These are phyloP conservation scores for Lepraria neglecta DNA, from an alignment of 495 filamentous ascomycete species.

Conservation along the genomic window DNA sequence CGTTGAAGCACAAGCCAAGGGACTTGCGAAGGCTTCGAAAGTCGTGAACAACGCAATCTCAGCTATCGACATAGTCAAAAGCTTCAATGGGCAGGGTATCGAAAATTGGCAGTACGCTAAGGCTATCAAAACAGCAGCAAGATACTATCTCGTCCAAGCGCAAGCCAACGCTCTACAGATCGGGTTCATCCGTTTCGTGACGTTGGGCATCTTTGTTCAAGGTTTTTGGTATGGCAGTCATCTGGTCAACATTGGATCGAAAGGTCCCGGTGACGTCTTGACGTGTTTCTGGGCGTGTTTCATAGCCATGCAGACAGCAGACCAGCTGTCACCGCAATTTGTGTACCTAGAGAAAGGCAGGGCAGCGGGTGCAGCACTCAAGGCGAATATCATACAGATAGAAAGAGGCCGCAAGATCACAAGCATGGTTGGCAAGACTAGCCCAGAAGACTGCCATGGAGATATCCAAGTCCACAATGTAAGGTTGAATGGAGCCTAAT, in stretches of 20 bases:
- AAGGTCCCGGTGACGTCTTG: constrained; percentile 63
- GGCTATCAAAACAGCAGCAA: constrained; percentile 53
- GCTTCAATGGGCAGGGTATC: constrained; percentile 67
- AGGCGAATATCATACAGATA: constrained; percentile 38
- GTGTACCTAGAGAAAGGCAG: constrained; percentile 73
- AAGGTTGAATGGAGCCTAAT: constrained; percentile 29
- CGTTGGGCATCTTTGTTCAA: constrained; percentile 75
- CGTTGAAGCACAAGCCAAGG: constrained; percentile 61
- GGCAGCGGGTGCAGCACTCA: constrained; percentile 59
- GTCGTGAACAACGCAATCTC: constrained; percentile 59
- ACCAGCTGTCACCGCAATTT: constrained; percentile 66
- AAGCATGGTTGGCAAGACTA: constrained; percentile 26
- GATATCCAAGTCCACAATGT: constrained; percentile 67
- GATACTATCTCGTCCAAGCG: constrained; percentile 62
- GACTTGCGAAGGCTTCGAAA: constrained; percentile 67
- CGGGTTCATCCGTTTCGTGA: constrained; percentile 64
- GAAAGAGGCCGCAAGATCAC: constrained; percentile 29
- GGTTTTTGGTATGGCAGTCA: constrained; percentile 85
- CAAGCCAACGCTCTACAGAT: constrained; percentile 62
- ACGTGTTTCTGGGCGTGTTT: constrained; percentile 82
- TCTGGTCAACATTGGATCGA: constrained; percentile 50
- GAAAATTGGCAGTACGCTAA: constrained; percentile 60
- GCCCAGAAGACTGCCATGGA: constrained; percentile 48
- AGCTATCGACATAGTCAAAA: constrained; percentile 82
- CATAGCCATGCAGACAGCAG: constrained; percentile 65